Evolutionary conservation across 768 basidiomycete genomes (phyloP).

Genomic region (Lyophyllum semitale): DNA sequence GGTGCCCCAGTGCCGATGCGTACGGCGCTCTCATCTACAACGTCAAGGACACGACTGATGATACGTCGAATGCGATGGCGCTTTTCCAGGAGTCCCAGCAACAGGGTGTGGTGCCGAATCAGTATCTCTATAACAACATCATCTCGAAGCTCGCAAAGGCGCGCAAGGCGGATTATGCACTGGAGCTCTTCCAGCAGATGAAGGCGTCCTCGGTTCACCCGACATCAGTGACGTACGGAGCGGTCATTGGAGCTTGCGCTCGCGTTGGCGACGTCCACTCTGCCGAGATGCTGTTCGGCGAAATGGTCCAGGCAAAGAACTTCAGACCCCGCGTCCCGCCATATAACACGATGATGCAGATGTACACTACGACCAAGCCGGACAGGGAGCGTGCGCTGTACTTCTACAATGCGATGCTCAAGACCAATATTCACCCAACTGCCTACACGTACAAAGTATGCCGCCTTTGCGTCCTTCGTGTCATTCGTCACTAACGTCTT

Average conservation of each 20-base stretch:
- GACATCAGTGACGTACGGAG: conserved; percentile 91
- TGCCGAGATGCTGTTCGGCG: conserved; percentile 81
- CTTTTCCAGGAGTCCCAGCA: conserved; percentile 79
- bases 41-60: conserved; percentile 94
- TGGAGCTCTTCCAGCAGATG: conserved; percentile 90
- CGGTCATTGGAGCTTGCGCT: conserved; percentile 91
- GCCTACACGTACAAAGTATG: conserved; percentile 93
- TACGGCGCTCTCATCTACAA: conserved; percentile 89
- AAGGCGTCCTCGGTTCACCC: conserved; percentile 62
- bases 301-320: conserved; percentile 74
- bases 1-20: conserved; percentile 82
- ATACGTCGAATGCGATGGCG: conserved; percentile 82
- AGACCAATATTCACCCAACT: conserved; percentile 68
- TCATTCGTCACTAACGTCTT: neutral
- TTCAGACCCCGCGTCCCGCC: conserved; percentile 92
- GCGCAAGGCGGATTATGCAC: conserved; percentile 86
- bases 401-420: conserved; percentile 70
- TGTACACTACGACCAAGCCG: conserved; percentile 90
- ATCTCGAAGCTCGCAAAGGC: conserved; percentile 96
- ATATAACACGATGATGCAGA: conserved; percentile 99
- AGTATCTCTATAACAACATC: conserved; percentile 95
- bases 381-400: conserved; percentile 74
- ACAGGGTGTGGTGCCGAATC: conserved; percentile 72
- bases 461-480: neutral
- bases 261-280: conserved; percentile 85